Evolutionary conservation across 768 basidiomycete genomes (phyloP).

Genomic region (Pleurotus giganteus): DNA sequence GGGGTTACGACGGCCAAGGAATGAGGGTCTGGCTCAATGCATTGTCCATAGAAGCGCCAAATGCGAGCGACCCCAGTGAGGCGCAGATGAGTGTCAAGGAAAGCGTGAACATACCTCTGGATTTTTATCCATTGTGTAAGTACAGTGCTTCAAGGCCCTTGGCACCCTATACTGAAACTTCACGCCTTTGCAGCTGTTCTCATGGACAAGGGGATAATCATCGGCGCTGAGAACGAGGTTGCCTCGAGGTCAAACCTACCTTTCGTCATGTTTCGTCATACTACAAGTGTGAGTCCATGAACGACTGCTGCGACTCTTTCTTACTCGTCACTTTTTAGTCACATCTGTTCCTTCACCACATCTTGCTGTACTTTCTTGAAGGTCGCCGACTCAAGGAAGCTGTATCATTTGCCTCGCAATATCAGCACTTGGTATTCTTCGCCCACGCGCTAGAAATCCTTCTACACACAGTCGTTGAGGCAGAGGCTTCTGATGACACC

Average conservation of each 20-base stretch:
- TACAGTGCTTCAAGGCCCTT: slow-evolving; percentile 19
- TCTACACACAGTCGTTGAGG: slow-evolving; percentile 89
- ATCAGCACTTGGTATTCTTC: slow-evolving; percentile 88
- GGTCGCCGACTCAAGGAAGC: slow-evolving; percentile 67
- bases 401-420: slow-evolving; percentile 81
- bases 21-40: slow-evolving; percentile 97
- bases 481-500: slow-evolving; percentile 50
- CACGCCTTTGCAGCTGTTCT: slow-evolving; percentile 66
- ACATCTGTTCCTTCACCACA: slow-evolving; percentile 90
- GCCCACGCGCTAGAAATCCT: slow-evolving; percentile 93
- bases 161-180: slow-evolving; percentile 7
- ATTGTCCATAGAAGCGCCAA: slow-evolving; percentile 75
- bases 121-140: slow-evolving; percentile 95
- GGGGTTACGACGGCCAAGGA: slow-evolving; percentile 91
- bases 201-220: slow-evolving; percentile 99
- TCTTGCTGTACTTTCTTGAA: slow-evolving; percentile 80
- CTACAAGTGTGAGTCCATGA: slow-evolving; percentile 69
- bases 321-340: slow-evolving; percentile 49
- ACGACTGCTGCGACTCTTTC: slow-evolving; percentile 1
- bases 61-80: slow-evolving; percentile 32
- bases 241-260: slow-evolving; percentile 72
- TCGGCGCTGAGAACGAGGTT: slow-evolving; percentile 90
- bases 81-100: slow-evolving; percentile 68
- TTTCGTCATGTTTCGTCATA: slow-evolving; percentile 89
- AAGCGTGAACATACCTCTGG: slow-evolving; percentile 87